phyloP scores from a whole-genome alignment of 148 eudicot genomes.

The Persicaria tinctoria region DNA sequence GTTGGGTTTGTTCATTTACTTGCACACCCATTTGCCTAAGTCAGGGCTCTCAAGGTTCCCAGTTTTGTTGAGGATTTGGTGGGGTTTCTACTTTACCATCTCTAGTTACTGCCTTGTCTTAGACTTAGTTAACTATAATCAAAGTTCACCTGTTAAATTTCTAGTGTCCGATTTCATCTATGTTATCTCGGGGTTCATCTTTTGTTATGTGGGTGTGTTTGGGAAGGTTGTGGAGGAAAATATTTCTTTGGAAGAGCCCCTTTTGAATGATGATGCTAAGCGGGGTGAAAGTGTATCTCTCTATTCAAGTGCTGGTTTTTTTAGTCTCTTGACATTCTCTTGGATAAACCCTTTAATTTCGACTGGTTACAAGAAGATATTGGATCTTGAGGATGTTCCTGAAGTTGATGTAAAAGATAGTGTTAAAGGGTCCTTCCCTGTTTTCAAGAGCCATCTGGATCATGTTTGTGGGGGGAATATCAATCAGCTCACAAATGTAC shows the following conservation, averaged over 20 bases:
- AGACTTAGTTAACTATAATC: constrained; percentile 26
- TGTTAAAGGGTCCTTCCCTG: constrained; percentile 33
- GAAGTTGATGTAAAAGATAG: constrained; percentile 38
- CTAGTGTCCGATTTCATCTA: constrained; percentile 41
- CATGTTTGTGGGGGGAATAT: constrained; percentile 20
- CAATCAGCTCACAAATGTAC: constrained; percentile 28
- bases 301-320: constrained; percentile 32
- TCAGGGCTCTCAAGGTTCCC: constrained; percentile 38
- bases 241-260: constrained; percentile 35
- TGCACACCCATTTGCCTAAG: constrained; percentile 23
- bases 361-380: constrained; percentile 47
- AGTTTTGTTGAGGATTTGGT: constrained; percentile 58
- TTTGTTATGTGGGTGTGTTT: constrained; percentile 34
- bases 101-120: constrained; percentile 52
- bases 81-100: constrained; percentile 42
- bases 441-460: constrained; percentile 30
- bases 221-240: constrained; percentile 23
- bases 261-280: constrained; percentile 33
- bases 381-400: constrained; percentile 72
- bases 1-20: constrained; percentile 32
- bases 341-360: constrained; percentile 47
- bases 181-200: constrained; percentile 27
- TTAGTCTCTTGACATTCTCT: constrained; percentile 47
- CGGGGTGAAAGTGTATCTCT: constrained; percentile 35
- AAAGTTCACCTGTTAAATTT: constrained; percentile 22